These are phyloP conservation scores for Wickerhamiella kurtzmanii DNA, from an alignment of 805 yeast species.

Conservation along the genomic window DNA sequence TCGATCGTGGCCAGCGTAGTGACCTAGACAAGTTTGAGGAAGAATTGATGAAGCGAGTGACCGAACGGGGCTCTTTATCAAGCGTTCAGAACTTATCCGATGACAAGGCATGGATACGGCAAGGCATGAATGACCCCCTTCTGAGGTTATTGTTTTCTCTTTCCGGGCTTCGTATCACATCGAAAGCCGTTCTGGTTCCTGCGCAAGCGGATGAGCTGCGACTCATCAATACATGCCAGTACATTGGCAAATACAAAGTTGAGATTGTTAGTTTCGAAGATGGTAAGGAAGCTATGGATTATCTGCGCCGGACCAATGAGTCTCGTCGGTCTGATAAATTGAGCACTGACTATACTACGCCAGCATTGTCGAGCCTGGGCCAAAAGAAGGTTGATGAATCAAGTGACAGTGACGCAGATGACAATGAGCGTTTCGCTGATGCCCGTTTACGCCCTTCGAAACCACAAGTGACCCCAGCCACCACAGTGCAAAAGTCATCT, in stretches of 20 bases:
- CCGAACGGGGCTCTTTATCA: constrained; percentile 6
- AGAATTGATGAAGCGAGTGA: constrained; percentile 27
- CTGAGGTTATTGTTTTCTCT: constrained; percentile 35
- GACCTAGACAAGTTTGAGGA: constrained; percentile 34
- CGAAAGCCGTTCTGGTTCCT: constrained; percentile 32
- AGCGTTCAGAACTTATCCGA: constrained; percentile 16
- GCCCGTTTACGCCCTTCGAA: constrained; percentile 17
- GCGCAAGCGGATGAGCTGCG: constrained; percentile 22
- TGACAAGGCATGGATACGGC: constrained; percentile 17
- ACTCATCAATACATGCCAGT: constrained; percentile 27
- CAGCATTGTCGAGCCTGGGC: background rate
- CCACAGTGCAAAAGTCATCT: background rate
- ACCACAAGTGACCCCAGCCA: background rate
- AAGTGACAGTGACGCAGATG: constrained; percentile 23
- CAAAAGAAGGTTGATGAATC: constrained; percentile 24
- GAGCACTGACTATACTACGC: background rate
- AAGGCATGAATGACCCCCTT: constrained; percentile 35
- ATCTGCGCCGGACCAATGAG: constrained; percentile 15
- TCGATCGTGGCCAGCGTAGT: constrained; percentile 32
- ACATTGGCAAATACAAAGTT: constrained; percentile 32
- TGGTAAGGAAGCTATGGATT: constrained; percentile 27
- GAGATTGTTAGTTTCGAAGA: constrained; percentile 28
- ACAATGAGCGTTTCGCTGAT: constrained; percentile 12
- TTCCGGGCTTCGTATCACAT: constrained; percentile 32
- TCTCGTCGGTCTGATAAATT: constrained; percentile 19